These are phyloP conservation scores for Amanita exitialis DNA, from an alignment of 768 basidiomycete species.

Conservation along the genomic window DNA sequence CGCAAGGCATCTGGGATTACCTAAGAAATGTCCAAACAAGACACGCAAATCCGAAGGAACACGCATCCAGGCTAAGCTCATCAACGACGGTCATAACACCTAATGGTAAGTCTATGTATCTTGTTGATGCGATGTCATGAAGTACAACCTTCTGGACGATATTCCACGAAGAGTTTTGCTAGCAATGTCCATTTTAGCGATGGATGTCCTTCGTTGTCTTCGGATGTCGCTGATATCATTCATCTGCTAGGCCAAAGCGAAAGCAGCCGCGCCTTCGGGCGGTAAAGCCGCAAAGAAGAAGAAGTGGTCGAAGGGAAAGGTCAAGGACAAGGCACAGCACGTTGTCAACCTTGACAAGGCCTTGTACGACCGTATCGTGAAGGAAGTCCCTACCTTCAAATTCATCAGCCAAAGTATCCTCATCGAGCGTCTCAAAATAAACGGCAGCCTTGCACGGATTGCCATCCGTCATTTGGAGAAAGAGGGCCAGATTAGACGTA, in stretches of 20 bases:
- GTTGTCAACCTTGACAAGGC: conserved; percentile 91
- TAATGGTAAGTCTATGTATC: conserved; percentile 29
- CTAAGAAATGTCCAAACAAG: conserved; percentile 28
- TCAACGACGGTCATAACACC: conserved; percentile 31
- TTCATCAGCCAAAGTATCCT: conserved; percentile 97
- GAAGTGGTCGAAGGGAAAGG: conserved; percentile 99
- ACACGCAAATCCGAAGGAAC: conserved; percentile 23
- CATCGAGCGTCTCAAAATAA: conserved; percentile 96
- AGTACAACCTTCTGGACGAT: background rate
- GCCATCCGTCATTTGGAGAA: conserved; percentile 90
- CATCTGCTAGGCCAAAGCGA: conserved; percentile 53
- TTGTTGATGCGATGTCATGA: conserved; percentile 4
- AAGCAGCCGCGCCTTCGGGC: conserved; percentile 63
- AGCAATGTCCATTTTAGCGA: conserved; percentile 9
- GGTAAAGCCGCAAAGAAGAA: conserved; percentile 97
- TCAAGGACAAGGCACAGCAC: conserved; percentile 99
- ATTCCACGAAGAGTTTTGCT: background rate
- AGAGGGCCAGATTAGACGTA: conserved; percentile 90
- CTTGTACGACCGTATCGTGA: conserved; percentile 88
- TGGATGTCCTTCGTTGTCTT: conserved; percentile 27
- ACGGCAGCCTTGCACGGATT: conserved; percentile 86
- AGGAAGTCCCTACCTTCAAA: conserved; percentile 98
- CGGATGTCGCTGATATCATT: conserved; percentile 25
- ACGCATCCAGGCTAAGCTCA: conserved; percentile 17
- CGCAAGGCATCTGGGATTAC: conserved; percentile 16